Evolutionary conservation across 2,329 filamentous ascomycete species (phyloP).

Genomic region (Lachnellula hyalina): DNA sequence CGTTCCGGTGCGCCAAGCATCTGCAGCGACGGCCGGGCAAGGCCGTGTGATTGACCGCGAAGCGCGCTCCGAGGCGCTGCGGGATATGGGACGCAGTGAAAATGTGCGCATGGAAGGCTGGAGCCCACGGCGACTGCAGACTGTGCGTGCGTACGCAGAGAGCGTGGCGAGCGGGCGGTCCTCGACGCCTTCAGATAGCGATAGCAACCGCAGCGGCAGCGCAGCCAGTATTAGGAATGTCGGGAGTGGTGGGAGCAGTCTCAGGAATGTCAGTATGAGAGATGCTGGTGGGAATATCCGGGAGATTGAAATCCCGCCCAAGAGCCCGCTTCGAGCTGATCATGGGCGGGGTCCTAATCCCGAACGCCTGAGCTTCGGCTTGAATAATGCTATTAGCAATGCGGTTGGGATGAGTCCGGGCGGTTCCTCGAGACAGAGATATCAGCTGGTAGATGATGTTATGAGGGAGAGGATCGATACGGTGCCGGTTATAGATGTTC

Average conservation of each 20-base stretch:
- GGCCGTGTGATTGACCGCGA: background rate
- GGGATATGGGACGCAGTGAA: background rate
- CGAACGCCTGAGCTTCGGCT: background rate
- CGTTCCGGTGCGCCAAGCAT: background rate
- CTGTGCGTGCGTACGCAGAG: background rate
- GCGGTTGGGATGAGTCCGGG: background rate
- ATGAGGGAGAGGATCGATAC: constrained; percentile 4
- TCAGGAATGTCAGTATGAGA: too few relatives aligned
- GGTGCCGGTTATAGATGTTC: constrained; percentile 9
- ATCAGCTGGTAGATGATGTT: constrained; percentile 13
- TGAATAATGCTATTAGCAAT: background rate
- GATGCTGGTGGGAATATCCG: background rate
- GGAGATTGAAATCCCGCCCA: background rate
- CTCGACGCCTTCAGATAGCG: too few relatives aligned
- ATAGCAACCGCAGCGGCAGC: background rate
- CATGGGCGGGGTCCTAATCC: background rate
- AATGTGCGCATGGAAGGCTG: background rate
- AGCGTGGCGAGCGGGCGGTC: background rate
- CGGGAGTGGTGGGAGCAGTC: too few relatives aligned
- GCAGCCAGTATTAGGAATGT: too few relatives aligned
- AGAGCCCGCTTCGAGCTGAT: background rate
- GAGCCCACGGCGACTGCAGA: background rate
- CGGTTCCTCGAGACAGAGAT: background rate
- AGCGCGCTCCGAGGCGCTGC: background rate
- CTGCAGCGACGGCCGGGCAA: background rate